phyloP scores from a whole-genome alignment of 306 rosid genomes.

The Fragaria ananassa region DNA sequence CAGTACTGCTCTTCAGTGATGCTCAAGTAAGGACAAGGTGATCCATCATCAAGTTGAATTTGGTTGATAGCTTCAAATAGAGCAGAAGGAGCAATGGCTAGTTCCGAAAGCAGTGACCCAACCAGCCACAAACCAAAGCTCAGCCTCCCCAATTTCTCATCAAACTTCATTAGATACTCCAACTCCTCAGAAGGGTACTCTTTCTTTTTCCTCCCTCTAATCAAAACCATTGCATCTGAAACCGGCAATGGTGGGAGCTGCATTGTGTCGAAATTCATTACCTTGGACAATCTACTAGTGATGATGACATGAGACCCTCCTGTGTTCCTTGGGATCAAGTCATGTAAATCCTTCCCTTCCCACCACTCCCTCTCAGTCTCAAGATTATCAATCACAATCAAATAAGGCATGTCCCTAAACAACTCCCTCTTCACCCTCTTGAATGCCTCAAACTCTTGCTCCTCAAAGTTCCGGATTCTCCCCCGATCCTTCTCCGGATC shows the following conservation, averaged over 20 bases:
- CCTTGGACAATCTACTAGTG: conserved; percentile 59
- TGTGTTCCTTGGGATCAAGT: conserved; percentile 73
- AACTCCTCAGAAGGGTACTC: conserved; percentile 60
- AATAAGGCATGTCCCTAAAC: conserved; percentile 73
- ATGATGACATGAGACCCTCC: conserved; percentile 82
- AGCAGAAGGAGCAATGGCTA: conserved; percentile 52
- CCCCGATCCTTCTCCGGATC: conserved; percentile 73
- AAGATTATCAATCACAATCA: conserved; percentile 79
- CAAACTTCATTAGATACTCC: conserved; percentile 50
- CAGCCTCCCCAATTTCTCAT: conserved; percentile 67
- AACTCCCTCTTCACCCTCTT: conserved; percentile 80
- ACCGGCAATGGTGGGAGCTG: conserved; percentile 59
- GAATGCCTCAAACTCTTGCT: conserved; percentile 84
- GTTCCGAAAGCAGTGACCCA: conserved; percentile 71
- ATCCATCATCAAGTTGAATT: conserved; percentile 42
- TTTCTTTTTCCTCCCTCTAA: conserved; percentile 64
- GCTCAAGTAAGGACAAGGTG: conserved; percentile 47
- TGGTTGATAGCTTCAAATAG: conserved; percentile 66
- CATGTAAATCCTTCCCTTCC: conserved; percentile 74
- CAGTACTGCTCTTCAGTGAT: conserved; percentile 63
- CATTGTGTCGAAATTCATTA: conserved; percentile 57
- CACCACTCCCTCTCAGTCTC: conserved; percentile 82
- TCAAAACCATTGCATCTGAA: conserved; percentile 66
- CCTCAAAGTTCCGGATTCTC: conserved; percentile 75
- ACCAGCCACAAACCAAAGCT: conserved; percentile 68